Base-by-base conservation (phyloP, 2,329 filamentous ascomycete genomes). In the Aureobasidium zeae region DNA sequence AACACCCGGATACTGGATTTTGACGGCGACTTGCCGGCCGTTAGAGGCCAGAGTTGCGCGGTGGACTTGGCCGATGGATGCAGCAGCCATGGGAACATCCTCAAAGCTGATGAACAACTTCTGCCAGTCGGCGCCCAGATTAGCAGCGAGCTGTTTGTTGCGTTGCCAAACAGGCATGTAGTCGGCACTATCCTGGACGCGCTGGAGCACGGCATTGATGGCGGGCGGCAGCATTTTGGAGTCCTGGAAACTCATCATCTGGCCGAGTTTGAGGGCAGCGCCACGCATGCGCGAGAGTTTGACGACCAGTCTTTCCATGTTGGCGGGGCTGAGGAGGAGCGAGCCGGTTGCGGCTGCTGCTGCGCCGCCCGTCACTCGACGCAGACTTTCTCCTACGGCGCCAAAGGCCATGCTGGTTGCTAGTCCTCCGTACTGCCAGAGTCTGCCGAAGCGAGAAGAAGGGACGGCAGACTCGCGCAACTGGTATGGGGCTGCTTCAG, bases 211-310 rank as follows among this genome's bases (percentile, higher is more conserved):
- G 56, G 89, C 77, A 52, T 93, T 86, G 37, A 98, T 87, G 1
- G 85, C 77, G 1, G 76, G 77, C 0, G 91, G 91, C 8, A 98
- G 75, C 79, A 95, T 87, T 63, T 94, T 96, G 26, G 86, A 79
- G 65, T 98, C 91, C 69, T 98, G 91, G 58, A 98, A 91, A 61
- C 87, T 95, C 72, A 98, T 83, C 83, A 96, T 91, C 67, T 98
- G 91, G 1, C 91, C 93, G 19, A 98, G 67, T 67, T 98, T 98
- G 30, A 98, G 70, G n/a, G 91, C 91, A 5, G 91, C 93, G 26
- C 91, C 91, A 56, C 91, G 79, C 91, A 98, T 98, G 16, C 85
- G 83, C 3, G 89, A 96, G 2, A 98, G 73, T 63, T 93, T 95
- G 4, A 86, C 73, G 2, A 98, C 91, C 7, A 98, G 73, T 35